Conservation (phyloP, 192 early-diverging fungal species). For the Umbelopsis vinacea region DNA sequence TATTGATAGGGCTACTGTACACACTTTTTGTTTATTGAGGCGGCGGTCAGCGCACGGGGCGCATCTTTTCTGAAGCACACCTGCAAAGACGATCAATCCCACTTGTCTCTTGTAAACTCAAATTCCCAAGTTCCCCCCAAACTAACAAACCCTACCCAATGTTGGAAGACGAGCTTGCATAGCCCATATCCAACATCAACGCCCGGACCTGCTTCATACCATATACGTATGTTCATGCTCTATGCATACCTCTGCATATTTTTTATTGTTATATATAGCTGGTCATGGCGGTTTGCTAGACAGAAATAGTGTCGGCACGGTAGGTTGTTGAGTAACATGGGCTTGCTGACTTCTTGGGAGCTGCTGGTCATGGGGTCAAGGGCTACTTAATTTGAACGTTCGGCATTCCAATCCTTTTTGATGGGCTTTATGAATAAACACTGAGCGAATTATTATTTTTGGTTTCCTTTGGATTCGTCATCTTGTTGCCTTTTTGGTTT, state of each 20-base stretch:
- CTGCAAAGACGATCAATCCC: not conserved
- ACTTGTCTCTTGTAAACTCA: too few relatives aligned
- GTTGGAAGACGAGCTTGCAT: too few relatives aligned
- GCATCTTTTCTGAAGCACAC: not conserved
- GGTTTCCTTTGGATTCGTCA: not conserved
- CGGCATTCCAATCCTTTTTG: not conserved
- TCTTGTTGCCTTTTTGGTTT: slow-evolving; percentile 41
- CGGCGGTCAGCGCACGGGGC: not conserved
- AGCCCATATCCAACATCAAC: too few relatives aligned
- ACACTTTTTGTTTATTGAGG: slow-evolving; percentile 9
- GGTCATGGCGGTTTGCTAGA: not conserved
- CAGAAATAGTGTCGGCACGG: not conserved
- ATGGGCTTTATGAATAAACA: not conserved
- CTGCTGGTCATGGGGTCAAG: slow-evolving; percentile 6
- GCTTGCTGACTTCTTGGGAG: not conserved
- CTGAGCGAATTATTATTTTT: not conserved
- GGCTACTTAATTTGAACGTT: not conserved
- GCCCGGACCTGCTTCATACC: not conserved
- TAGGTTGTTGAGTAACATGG: not conserved
- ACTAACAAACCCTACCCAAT: too few relatives aligned
- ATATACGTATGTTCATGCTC: too few relatives aligned
- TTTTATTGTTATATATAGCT: slow-evolving; percentile 10
- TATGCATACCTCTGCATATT: not conserved
- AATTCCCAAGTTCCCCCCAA: too few relatives aligned
- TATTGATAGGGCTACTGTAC: not conserved